These are phyloP conservation scores for Aegilops longissima DNA, from an alignment of 176 grass and related monocot genomes.

Conservation along the genomic window DNA sequence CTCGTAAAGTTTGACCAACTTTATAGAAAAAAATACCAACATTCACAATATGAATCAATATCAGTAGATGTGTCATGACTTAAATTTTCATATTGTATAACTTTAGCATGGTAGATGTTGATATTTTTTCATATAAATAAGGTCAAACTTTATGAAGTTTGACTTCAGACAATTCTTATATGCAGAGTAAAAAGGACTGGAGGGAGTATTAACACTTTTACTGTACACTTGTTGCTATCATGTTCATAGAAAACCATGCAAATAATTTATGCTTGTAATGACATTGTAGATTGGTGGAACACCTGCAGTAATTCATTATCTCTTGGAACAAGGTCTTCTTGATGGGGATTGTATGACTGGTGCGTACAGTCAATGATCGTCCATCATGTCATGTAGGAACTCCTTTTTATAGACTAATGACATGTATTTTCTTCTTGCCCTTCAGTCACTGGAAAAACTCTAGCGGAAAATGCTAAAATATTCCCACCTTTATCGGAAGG, in stretches of 20 bases:
- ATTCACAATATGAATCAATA: no score
- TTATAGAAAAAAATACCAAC: no score
- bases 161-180: no score
- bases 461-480: conserved; percentile 86
- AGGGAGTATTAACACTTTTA: neutral
- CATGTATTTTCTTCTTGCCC: conserved; percentile 2
- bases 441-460: conserved; percentile 95
- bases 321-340: conserved; percentile 88
- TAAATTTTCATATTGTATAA: no score
- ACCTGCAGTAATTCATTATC: conserved; percentile 87
- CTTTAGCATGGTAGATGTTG: no score
- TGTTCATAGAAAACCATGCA: neutral
- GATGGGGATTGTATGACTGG: conserved; percentile 95
- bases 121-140: no score
- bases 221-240: neutral
- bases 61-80: no score
- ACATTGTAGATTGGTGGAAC: conserved; percentile 84
- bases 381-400: neutral
- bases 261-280: neutral
- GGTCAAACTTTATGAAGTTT: no score
- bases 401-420: conserved; percentile 13
- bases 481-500: conserved; percentile 79
- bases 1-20: no score
- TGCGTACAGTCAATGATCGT: conserved; percentile 32
- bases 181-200: no score